Base-by-base conservation (phyloP, 2,329 filamentous ascomycete genomes). In the Aspergillus oerlinghausenensis region DNA sequence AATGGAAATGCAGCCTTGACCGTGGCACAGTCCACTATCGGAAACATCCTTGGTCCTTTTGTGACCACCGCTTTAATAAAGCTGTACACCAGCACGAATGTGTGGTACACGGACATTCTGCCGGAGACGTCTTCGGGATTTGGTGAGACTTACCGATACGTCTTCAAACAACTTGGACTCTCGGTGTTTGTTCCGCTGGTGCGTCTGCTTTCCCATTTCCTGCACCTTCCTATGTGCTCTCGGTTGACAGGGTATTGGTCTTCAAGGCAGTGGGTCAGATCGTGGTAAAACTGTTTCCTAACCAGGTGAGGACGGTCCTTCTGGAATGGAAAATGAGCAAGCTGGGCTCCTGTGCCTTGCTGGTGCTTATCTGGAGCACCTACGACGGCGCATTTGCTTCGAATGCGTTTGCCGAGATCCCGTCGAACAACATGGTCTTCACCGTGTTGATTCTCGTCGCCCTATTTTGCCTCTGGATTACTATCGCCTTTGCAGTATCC, bases 301-400 rank as follows among this genome's bases (percentile, higher is more conserved):
- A 75, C 65, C 68, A 72, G 2, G 74, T 84, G 53, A 75, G 77
- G 50, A 80, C 73, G 26, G 70, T 85, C 9, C 83, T 79, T 53
- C 57, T 72, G 14, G 70, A 75, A 14, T 78, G 71, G 73, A 75
- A 75, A 42, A 32, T 78, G 51, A 71, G 67, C 45, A 79, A 42
- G n/a, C 14, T 42, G 17, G n/a, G 38, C 76, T 53, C 55, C 76
- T 0, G 68, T 65, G 1, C 72, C 70, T 3, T 45, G 75, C 1
- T 69, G 67, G 70, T 76, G 11, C 70, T 78, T 10, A 68, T 77
- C 19, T 86, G 84, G 85, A 81, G 84, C 9, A 87, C 86, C 0
- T 88, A 87, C 64, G 88, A 86, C 17, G 80, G 82, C 23, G 85
- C 85, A 5, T 88, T 88, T 64, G 75, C 81, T 17, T 84, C 82